phyloP scores from a whole-genome alignment of 176 grass and related monocot genomes.

The Avena insularis region DNA sequence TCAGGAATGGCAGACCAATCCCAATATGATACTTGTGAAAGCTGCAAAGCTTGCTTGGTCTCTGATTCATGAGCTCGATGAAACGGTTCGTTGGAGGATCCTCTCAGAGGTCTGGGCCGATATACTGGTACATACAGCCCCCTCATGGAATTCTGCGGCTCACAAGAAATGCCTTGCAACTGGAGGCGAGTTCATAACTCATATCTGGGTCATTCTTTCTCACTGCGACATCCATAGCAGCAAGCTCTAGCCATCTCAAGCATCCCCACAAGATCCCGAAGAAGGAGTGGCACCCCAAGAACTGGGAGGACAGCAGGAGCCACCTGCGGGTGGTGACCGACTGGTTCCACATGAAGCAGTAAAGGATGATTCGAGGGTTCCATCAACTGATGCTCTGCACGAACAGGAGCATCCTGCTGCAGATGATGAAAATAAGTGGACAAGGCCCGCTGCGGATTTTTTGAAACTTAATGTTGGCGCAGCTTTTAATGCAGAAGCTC shows the following conservation, averaged over 20 bases:
- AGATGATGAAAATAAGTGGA: no score
- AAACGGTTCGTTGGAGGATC: background rate
- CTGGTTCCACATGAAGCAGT: no score
- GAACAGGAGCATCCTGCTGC: no score
- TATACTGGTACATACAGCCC: background rate
- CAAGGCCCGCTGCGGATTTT: no score
- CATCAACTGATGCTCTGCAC: no score
- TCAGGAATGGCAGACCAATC: background rate
- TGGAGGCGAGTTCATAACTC: slow-evolving; percentile 11
- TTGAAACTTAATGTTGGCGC: no score
- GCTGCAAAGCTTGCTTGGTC: background rate
- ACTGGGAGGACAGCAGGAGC: no score
- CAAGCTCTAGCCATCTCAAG: background rate
- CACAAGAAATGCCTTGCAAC: slow-evolving; percentile 30
- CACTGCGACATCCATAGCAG: background rate
- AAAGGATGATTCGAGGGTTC: no score
- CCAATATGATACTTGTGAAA: background rate
- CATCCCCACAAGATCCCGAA: background rate
- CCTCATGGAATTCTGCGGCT: background rate
- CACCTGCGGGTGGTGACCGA: no score
- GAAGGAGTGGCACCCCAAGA: no score
- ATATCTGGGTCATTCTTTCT: slow-evolving; percentile 19
- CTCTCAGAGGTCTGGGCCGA: background rate
- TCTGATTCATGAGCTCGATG: background rate
- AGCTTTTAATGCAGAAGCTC: no score